Evolutionary conservation across 2,329 filamentous ascomycete genomes (phyloP).

Genomic region (Dactylellina leptospora): DNA sequence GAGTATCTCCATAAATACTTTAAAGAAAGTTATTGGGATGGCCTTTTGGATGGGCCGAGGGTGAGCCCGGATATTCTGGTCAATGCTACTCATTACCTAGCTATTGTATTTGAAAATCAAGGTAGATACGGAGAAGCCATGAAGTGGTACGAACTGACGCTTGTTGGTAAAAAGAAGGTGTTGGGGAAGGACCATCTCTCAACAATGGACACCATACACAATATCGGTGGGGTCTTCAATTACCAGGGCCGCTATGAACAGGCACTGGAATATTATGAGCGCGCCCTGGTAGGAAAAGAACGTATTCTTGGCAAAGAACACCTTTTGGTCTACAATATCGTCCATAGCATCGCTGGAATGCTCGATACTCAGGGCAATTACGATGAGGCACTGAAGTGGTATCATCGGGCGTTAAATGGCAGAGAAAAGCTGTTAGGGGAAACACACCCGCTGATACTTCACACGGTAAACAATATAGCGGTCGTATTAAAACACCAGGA

Average conservation of each 20-base stretch:
- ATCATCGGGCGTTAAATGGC: neutral
- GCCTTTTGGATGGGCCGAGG: neutral
- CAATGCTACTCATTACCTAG: neutral
- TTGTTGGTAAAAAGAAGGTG: neutral
- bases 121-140: neutral
- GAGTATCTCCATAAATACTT: slow-evolving; percentile 2
- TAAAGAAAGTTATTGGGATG: neutral
- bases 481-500: neutral
- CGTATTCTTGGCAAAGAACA: neutral
- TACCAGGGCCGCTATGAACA: neutral
- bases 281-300: neutral
- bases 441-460: neutral
- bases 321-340: neutral
- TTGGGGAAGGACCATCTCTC: neutral
- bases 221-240: neutral
- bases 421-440: neutral
- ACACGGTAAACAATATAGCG: neutral
- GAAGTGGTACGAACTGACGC: neutral
- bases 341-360: neutral
- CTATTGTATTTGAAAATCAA: neutral
- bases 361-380: neutral
- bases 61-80: neutral
- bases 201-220: neutral
- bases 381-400: slow-evolving; percentile 7
- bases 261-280: neutral